phyloP scores from a whole-genome alignment of 495 filamentous ascomycete species.

The Massariosphaeria phaeospora region DNA sequence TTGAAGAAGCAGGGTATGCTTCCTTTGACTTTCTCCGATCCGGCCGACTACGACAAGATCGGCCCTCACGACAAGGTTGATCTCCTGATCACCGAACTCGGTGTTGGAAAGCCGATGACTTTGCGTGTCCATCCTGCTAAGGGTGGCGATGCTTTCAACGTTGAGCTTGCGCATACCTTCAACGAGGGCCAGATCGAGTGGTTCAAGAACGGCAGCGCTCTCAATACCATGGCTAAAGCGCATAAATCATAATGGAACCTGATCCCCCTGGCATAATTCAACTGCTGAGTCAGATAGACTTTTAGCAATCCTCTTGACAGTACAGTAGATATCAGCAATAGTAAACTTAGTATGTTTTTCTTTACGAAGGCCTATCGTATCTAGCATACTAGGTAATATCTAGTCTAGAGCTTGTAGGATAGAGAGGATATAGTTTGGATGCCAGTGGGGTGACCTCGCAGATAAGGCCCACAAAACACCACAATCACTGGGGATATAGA shows the following conservation, averaged over 20 bases:
- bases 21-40: constrained; percentile 88
- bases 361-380: no score
- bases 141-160: constrained; percentile 65
- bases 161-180: constrained; percentile 89
- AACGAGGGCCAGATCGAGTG: constrained; percentile 95
- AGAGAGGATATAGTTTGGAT: no score
- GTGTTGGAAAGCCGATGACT: constrained; percentile 89
- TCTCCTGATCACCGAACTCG: constrained; percentile 82
- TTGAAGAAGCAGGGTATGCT: constrained; percentile 99
- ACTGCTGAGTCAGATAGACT: no score
- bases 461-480: background rate
- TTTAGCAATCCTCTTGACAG: no score
- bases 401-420: no score
- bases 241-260: constrained; percentile 12
- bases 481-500: constrained; percentile 27
- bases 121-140: constrained; percentile 86
- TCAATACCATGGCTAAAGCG: constrained; percentile 95
- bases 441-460: no score
- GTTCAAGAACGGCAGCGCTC: constrained; percentile 94
- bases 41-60: constrained; percentile 97
- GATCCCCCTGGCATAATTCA: no score
- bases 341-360: no score
- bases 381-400: no score
- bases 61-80: constrained; percentile 87
- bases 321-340: no score